Evolutionary conservation across 352 stramenopile species (phyloP), one percentile per base, ranked within the genome.

Genomic region (Globisporangium megalacanthum): DNA sequence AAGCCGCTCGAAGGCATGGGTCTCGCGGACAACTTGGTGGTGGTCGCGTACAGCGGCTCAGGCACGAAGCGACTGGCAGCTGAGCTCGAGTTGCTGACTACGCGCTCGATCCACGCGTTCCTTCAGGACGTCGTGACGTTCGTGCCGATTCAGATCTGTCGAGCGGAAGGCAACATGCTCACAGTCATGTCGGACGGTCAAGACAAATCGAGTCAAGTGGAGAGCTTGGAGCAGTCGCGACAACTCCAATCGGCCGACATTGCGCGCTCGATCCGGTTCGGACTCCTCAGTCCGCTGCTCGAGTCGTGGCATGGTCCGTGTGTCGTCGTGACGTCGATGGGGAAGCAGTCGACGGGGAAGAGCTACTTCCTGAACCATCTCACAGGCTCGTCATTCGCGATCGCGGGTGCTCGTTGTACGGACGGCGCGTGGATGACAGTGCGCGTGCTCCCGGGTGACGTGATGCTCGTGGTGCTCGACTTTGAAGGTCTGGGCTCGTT

Each of bases 401-500:
- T 87, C 50, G 63, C 79, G 53, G 79, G 76, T 13, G 70, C 72
- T 9, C 70, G 76, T 13, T 87, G 79, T 52, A 88, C 77, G 0
- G 75, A 89, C 64, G 79, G 79, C 4, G 77, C 79, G 2, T 89
- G 79, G 77, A 85, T 89, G 76, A 74, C 66, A 0, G 22, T 85
- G 10, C 70, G 72, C 3, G 54, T 86, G 0, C 47, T 89, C 22
- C 39, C 64, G 6, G 41, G 68, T 10, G 54, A 74, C 33, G 61
- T 83, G 4, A 53, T 92, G 42, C 54, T 92, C 54, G 69, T 92
- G 20, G 73, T 90, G 8, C 61, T 92, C 17, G 79, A 92, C 55
- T 92, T 92, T 58, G 82, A 90, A 75, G 82, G 82, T 3, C 56
- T 89, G 3, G 78, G 79, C 0, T 90, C 79, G 2, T 88, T 92